Evolutionary conservation across 2,329 filamentous ascomycete genomes (phyloP).

Genomic region (Didymellaceae sp.): DNA sequence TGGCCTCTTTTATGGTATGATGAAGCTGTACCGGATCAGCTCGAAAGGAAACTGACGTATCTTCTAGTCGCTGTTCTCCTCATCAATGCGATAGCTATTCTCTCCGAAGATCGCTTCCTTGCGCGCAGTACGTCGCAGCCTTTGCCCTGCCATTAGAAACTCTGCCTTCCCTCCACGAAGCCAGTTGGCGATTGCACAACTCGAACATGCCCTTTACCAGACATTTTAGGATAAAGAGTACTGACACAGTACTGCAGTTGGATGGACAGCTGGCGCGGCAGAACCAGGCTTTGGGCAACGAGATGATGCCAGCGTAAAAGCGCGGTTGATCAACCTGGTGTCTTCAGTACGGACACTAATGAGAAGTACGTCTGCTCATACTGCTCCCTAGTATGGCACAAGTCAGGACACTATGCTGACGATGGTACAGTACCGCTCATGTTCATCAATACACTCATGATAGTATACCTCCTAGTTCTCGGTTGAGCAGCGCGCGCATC

Average conservation of each 20-base stretch:
- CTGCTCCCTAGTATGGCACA: neutral
- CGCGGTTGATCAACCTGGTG: constrained; percentile 87
- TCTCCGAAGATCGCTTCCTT: constrained; percentile 94
- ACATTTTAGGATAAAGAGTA: neutral
- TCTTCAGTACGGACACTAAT: constrained; percentile 89
- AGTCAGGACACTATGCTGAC: constrained; percentile 17
- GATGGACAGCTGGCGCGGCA: constrained; percentile 69
- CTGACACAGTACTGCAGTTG: constrained; percentile 63
- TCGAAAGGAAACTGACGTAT: constrained; percentile 24
- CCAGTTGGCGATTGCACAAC: neutral
- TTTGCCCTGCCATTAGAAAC: neutral
- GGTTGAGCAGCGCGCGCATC: constrained; percentile 32
- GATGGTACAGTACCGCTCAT: constrained; percentile 46
- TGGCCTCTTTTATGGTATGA: constrained; percentile 74
- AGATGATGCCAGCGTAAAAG: constrained; percentile 80
- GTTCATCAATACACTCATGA: constrained; percentile 49
- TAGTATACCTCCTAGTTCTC: constrained; percentile 47
- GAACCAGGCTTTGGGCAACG: constrained; percentile 79
- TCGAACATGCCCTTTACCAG: neutral
- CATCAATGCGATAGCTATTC: constrained; percentile 90
- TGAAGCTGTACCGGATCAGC: constrained; percentile 22
- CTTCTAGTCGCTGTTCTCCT: constrained; percentile 77
- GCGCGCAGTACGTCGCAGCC: constrained; percentile 68
- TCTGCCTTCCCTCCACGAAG: constrained; percentile 6
- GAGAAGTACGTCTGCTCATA: constrained; percentile 71